Evolutionary conservation across 1,284 basidiomycete species (phyloP).

Genomic region (Flammula alnicola): DNA sequence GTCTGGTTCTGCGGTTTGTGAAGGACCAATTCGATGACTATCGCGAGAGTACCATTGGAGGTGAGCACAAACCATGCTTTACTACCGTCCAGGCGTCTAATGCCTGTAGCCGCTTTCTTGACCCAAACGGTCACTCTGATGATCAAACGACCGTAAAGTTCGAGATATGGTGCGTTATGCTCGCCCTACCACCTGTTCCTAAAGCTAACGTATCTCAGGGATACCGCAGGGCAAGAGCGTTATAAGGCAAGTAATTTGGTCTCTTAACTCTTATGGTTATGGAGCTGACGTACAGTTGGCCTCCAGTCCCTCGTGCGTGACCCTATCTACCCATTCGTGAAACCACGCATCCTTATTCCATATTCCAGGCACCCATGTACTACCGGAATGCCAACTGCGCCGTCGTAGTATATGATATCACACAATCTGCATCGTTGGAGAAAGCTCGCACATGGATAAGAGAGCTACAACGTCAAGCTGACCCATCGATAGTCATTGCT

Average conservation of each 20-base stretch:
- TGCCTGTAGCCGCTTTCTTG: slow-evolving; percentile 83
- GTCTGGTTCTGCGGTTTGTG: slow-evolving; percentile 93
- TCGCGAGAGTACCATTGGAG: slow-evolving; percentile 89
- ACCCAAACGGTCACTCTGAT: slow-evolving; percentile 95
- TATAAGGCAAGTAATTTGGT: slow-evolving; percentile 69
- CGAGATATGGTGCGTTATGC: slow-evolving; percentile 86
- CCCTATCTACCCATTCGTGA: slow-evolving; percentile 7
- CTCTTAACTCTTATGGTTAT: slow-evolving; percentile 14
- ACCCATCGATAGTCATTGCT: slow-evolving; percentile 94
- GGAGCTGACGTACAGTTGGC: slow-evolving; percentile 13
- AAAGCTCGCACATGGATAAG: slow-evolving; percentile 97
- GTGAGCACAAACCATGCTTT: slow-evolving; percentile 40
- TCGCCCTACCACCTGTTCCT: slow-evolving; percentile 11
- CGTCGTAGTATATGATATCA: slow-evolving; percentile 88
- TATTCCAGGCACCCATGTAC: slow-evolving; percentile 84
- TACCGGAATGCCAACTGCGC: slow-evolving; percentile 90
- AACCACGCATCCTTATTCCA: slow-evolving; percentile 13
- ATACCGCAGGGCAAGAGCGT: slow-evolving; percentile 92
- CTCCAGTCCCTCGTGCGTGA: slow-evolving; percentile 63
- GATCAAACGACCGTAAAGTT: slow-evolving; percentile 94
- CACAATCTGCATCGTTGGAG: slow-evolving; percentile 86
- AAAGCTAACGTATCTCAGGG: slow-evolving; percentile 53
- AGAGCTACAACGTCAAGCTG: slow-evolving; percentile 96
- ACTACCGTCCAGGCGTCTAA: slow-evolving; percentile 23
- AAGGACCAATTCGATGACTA: slow-evolving; percentile 99